Percentiles rank a stretch among this genome's conserved stretches.
Conservation (phyloP, 345 rosid genomes). For the Atalantia buxifolia region DNA sequence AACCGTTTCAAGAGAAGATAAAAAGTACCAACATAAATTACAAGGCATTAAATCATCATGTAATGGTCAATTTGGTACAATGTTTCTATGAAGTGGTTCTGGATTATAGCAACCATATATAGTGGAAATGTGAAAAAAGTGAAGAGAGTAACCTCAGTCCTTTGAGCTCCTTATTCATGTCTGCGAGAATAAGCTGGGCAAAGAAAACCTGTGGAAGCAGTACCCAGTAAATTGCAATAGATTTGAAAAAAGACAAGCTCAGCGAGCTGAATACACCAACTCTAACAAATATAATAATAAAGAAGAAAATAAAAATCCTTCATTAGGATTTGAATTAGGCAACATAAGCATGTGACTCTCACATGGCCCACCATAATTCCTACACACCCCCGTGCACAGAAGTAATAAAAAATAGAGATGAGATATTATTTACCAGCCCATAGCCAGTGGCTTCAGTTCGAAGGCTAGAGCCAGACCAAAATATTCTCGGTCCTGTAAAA, state of each 20-base stretch:
- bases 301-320: constrained; percentile 1
- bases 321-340: neutral
- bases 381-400: neutral
- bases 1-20: neutral
- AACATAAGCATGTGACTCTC: neutral
- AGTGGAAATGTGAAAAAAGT: constrained; percentile 1
- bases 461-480: constrained; percentile 98
- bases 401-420: constrained; percentile 11
- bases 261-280: neutral
- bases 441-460: constrained; percentile 99
- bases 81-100: neutral
- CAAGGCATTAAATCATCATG: neutral
- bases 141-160: constrained; percentile 68
- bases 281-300: neutral
- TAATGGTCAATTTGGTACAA: neutral
- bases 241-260: neutral
- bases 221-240: constrained; percentile 14
- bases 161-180: constrained; percentile 90
- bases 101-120: neutral
- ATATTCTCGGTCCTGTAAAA: constrained; percentile 94
- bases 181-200: constrained; percentile 89
- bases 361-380: neutral
- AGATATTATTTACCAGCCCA: constrained; percentile 70
- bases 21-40: neutral
- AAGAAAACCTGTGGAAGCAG: constrained; percentile 84